phyloP scores from a whole-genome alignment of 345 rosid genomes.

The Mallotus nudiflorus region DNA sequence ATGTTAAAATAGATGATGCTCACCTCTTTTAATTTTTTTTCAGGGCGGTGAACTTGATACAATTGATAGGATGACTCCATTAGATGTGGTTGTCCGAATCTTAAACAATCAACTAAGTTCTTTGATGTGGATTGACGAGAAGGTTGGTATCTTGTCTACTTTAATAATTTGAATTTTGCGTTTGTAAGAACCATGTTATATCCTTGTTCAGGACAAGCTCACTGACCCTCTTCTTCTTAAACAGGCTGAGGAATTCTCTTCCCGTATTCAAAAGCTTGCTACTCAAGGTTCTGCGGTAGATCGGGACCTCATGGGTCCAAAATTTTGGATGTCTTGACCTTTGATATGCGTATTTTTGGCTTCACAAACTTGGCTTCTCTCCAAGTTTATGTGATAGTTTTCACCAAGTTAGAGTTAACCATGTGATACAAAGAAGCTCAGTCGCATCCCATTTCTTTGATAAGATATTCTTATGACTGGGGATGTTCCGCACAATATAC shows the following conservation, averaged over 20 bases:
- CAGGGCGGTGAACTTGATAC: slow-evolving; percentile 90
- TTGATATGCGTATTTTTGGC: neutral
- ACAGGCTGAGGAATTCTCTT: slow-evolving; percentile 94
- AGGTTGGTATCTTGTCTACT: slow-evolving; percentile 39
- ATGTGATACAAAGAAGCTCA: no score
- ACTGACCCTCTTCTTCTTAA: slow-evolving; percentile 21
- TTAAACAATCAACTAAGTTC: slow-evolving; percentile 96
- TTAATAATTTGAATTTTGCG: neutral
- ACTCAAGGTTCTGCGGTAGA: slow-evolving; percentile 67
- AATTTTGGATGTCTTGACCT: slow-evolving; percentile 67
- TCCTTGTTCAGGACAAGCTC: neutral
- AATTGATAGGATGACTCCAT: slow-evolving; percentile 77
- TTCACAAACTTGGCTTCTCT: neutral
- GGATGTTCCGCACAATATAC: neutral
- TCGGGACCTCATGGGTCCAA: slow-evolving; percentile 57
- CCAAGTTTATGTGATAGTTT: neutral
- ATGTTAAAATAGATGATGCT: slow-evolving; percentile 9
- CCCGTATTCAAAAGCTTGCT: slow-evolving; percentile 71
- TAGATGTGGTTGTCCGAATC: slow-evolving; percentile 85
- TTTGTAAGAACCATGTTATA: neutral
- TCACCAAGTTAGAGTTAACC: neutral
- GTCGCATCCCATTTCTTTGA: slow-evolving; percentile 9
- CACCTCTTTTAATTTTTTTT: slow-evolving; percentile 20
- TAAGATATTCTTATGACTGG: neutral
- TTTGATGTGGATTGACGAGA: slow-evolving; percentile 96